Evolutionary conservation across 2,329 filamentous ascomycete genomes (phyloP), one percentile per base, ranked within the genome.

Genomic region (Zasmidium citrigriseum): DNA sequence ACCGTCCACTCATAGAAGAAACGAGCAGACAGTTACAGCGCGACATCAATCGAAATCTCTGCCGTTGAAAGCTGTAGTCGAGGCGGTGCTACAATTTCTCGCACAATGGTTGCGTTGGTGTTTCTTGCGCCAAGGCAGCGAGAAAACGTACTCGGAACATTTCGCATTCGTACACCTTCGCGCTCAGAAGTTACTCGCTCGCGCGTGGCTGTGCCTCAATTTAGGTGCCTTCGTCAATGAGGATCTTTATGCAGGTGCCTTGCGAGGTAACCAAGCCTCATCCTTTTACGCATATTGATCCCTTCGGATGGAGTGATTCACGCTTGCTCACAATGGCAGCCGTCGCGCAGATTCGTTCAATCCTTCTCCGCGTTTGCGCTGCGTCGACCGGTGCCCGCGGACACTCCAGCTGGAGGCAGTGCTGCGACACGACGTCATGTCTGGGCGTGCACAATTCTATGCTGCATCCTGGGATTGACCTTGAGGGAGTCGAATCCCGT

Each of bases 11-110:
- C 46, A 57, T 57, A n/a, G 49, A n/a, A 23, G 46, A 20, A 47
- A 23, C 41, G 51, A 57, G 55, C 55, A 48, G 45, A 57, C 55
- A 57, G 55, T 52, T 57, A 57, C 55, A 57, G 55, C 44, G n/a
- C n/a, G n/a, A n/a, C 48, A 21, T 18, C 3, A 3, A 4, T 20
- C 23, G 7, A n/a, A 41, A 52, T 12, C 12, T 25, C 38, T 18
- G 23, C 29, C 9, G 24, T 27, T 38, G 49, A 48, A 57, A 24
- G 41, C 49, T 57, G 55, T 57, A 23, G 55, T 53, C 55, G 55
- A 53, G 55, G 55, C 55, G 55, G 46, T 49, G 46, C 18, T 16
- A n/a, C 16, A 11, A 41, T 4, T 16, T 16, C 34, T 9, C 18
- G 18, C 34, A 11, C 18, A 41, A n/a, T n/a, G n/a, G n/a, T n/a